Evolutionary conservation across 2,329 filamentous ascomycete genomes (phyloP).

Genomic region (Fusarium chlamydosporum): DNA sequence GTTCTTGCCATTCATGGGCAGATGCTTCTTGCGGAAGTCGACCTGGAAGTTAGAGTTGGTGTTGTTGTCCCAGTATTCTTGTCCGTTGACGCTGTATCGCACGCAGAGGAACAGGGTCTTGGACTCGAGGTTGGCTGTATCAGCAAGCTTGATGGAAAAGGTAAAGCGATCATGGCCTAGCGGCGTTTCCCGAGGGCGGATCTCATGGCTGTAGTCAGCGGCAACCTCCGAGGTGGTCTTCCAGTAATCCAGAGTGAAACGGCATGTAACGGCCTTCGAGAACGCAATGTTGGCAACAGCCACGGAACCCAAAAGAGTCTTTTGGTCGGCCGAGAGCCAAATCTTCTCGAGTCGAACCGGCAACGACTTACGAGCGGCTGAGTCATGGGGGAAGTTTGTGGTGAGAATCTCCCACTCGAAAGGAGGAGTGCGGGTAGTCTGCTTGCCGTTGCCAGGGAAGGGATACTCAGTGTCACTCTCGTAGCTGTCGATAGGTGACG

Average conservation of each 20-base stretch:
- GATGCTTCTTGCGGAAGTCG: constrained; percentile 86
- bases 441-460: constrained; percentile 70
- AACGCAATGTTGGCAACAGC: constrained; percentile 91
- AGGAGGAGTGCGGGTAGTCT: constrained; percentile 61
- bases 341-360: constrained; percentile 88
- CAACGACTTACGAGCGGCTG: constrained; percentile 68
- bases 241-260: constrained; percentile 98
- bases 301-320: constrained; percentile 85
- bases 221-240: constrained; percentile 96
- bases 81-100: constrained; percentile 85
- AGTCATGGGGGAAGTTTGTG: constrained; percentile 79
- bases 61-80: constrained; percentile 98
- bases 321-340: constrained; percentile 89
- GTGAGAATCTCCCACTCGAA: constrained; percentile 91
- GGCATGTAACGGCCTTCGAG: constrained; percentile 88
- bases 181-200: constrained; percentile 74
- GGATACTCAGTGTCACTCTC: constrained; percentile 92
- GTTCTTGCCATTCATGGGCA: constrained; percentile 72
- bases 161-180: constrained; percentile 88
- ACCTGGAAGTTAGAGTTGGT: constrained; percentile 88
- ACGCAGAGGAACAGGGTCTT: constrained; percentile 96
- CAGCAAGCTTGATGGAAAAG: constrained; percentile 93
- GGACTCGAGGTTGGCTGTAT: constrained; percentile 89
- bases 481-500: constrained; percentile 90
- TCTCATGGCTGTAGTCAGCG: constrained; percentile 88